Conservation (phyloP, 176 grass and related monocot species). For the Eragrostis nindensis region DNA sequence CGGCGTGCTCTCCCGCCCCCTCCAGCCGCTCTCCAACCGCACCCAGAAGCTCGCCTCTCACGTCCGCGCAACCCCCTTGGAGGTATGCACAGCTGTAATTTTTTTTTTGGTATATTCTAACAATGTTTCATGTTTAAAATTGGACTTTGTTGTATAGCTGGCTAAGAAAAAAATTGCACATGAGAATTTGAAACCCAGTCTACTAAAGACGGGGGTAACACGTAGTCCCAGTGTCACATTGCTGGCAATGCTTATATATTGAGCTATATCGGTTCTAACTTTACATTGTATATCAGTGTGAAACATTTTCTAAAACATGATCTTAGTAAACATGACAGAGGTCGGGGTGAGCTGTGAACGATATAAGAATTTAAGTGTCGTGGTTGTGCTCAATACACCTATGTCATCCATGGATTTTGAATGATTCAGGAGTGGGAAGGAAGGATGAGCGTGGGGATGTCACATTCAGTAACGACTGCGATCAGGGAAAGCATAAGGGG, state of each 20-base stretch:
- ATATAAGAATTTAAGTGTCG: not conserved
- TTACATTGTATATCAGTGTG: too few species aligned
- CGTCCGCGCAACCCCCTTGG: conserved; percentile 73
- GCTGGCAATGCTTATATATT: too few species aligned
- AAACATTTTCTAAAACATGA: not conserved
- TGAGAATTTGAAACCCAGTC: too few species aligned
- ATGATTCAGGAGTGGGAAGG: conserved; percentile 93
- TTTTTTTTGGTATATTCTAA: too few species aligned
- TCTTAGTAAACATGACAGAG: not conserved
- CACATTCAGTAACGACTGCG: conserved; percentile 88
- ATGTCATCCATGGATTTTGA: conserved; percentile 14
- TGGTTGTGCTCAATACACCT: conserved; percentile 2
- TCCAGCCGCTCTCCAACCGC: conserved; percentile 85
- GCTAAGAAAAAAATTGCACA: too few species aligned
- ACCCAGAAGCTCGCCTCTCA: conserved; percentile 79
- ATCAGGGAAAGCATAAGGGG: conserved; percentile 83
- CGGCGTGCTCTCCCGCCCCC: conserved; percentile 72
- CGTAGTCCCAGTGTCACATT: too few species aligned
- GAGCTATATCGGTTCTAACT: too few species aligned
- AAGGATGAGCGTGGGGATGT: conserved; percentile 90
- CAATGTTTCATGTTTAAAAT: too few species aligned
- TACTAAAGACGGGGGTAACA: too few species aligned
- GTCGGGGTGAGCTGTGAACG: too few species aligned
- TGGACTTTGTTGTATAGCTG: too few species aligned
- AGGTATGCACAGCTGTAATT: conserved; percentile 49